Evolutionary conservation across 331 rosid genomes (phyloP).

Genomic region (Malus hybrid): DNA sequence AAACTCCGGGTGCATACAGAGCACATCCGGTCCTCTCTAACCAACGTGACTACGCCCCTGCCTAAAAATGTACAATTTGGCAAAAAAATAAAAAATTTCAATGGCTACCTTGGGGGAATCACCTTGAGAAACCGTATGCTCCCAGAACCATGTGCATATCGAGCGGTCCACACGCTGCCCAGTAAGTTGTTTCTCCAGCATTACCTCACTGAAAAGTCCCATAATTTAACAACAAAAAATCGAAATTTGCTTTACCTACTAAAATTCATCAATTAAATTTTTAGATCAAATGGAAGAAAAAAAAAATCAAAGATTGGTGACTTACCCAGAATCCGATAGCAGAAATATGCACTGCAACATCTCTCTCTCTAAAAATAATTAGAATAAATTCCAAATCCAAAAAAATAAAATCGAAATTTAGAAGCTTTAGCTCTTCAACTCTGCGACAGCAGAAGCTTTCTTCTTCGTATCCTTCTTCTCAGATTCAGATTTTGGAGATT

Average conservation of each 20-base stretch:
- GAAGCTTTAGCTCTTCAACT: too few relatives aligned
- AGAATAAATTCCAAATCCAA: not conserved
- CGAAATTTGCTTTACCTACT: not conserved
- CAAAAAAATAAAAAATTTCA: not conserved
- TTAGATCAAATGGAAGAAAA: not conserved
- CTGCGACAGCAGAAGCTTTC: not conserved
- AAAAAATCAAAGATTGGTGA: not conserved
- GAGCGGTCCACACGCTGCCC: slow-evolving; percentile 97
- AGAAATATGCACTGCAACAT: slow-evolving; percentile 98
- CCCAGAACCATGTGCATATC: slow-evolving; percentile 90
- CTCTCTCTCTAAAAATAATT: not conserved
- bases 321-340: slow-evolving; percentile 88
- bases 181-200: slow-evolving; percentile 91
- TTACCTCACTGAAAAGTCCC: slow-evolving; percentile 60
- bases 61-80: not conserved
- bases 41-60: not conserved
- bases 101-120: slow-evolving; percentile 70
- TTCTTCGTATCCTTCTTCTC: not conserved
- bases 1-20: not conserved
- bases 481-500: not conserved
- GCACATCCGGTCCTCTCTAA: not conserved
- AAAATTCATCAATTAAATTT: not conserved
- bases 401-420: not conserved
- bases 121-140: slow-evolving; percentile 66
- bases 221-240: not conserved